These are phyloP conservation scores for Coffea canephora DNA, from an alignment of 257 asterid species.

Conservation along the genomic window DNA sequence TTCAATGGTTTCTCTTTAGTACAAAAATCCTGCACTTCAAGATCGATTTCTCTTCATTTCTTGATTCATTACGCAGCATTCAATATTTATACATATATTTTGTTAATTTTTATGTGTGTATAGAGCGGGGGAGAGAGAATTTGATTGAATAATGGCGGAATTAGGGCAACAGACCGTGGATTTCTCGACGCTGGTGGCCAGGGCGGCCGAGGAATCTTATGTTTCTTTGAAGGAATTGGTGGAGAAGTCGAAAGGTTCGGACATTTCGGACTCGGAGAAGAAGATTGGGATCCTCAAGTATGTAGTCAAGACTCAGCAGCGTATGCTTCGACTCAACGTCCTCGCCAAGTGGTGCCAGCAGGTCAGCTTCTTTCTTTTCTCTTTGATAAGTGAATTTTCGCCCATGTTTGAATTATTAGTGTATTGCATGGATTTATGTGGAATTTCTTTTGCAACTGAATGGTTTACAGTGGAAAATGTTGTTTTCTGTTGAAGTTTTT, in stretches of 20 bases:
- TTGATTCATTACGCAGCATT: neutral
- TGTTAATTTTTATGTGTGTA: too few relatives aligned
- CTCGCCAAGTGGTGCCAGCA: conserved; percentile 99
- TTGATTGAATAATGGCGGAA: conserved; percentile 61
- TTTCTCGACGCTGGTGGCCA: conserved; percentile 71
- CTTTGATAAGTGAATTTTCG: neutral
- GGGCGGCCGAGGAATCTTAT: conserved; percentile 88
- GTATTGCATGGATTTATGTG: too few relatives aligned
- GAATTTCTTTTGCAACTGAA: neutral
- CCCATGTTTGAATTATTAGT: neutral
- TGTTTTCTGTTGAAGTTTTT: neutral
- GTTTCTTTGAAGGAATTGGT: conserved; percentile 73
- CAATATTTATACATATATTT: neutral
- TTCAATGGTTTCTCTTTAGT: neutral
- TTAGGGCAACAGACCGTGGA: conserved; percentile 81
- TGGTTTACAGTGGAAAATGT: neutral
- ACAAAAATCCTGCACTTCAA: neutral
- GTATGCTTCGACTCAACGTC: conserved; percentile 96
- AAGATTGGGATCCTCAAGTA: conserved; percentile 87
- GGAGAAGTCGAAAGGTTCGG: conserved; percentile 76
- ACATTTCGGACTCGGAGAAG: conserved; percentile 78
- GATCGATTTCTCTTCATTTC: neutral
- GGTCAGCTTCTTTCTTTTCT: conserved; percentile 33
- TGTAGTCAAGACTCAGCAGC: conserved; percentile 94
- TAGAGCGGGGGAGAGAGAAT: neutral